Conservation (phyloP, 2,329 filamentous ascomycete genomes). For the Paraphaeosphaeria sporulosa region DNA sequence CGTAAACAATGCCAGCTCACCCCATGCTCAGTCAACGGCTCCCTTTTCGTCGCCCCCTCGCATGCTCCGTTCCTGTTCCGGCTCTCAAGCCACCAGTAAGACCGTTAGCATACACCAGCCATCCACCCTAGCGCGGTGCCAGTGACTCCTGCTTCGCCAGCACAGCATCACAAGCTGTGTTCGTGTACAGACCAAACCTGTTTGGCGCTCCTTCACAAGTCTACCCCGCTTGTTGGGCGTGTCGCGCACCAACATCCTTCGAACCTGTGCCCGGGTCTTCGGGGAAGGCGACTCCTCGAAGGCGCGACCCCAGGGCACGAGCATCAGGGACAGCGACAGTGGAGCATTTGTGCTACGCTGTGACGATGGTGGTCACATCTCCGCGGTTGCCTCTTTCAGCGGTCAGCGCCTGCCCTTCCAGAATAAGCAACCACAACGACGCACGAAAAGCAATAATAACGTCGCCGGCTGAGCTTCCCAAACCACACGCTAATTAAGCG, state of each 20-base stretch:
- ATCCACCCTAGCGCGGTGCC: constrained; percentile 26
- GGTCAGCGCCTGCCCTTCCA: constrained; percentile 7
- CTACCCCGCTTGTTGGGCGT: constrained; percentile 10
- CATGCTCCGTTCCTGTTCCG: constrained; percentile 18
- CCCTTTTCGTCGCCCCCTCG: constrained; percentile 13
- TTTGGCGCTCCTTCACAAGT: constrained; percentile 1
- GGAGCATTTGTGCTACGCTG: neutral
- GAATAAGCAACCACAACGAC: constrained; percentile 1
- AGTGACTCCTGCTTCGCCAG: constrained; percentile 3
- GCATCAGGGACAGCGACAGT: neutral
- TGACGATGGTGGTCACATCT: neutral
- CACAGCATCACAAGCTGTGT: constrained; percentile 4
- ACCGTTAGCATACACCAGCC: constrained; percentile 19
- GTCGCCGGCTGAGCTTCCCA: neutral
- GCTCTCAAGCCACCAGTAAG: constrained; percentile 20
- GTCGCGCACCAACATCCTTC: constrained; percentile 3
- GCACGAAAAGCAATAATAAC: neutral
- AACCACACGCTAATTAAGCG: neutral
- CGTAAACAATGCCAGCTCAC: constrained; percentile 24
- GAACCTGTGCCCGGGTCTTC: constrained; percentile 2
- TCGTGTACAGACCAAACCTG: neutral
- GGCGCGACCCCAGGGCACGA: neutral
- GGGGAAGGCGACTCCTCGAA: neutral
- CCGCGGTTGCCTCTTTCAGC: constrained; percentile 10
- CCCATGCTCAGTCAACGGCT: constrained; percentile 3